Base-by-base conservation (phyloP, 192 early-diverging fungal genomes). In the Backusella liffmaniae region DNA sequence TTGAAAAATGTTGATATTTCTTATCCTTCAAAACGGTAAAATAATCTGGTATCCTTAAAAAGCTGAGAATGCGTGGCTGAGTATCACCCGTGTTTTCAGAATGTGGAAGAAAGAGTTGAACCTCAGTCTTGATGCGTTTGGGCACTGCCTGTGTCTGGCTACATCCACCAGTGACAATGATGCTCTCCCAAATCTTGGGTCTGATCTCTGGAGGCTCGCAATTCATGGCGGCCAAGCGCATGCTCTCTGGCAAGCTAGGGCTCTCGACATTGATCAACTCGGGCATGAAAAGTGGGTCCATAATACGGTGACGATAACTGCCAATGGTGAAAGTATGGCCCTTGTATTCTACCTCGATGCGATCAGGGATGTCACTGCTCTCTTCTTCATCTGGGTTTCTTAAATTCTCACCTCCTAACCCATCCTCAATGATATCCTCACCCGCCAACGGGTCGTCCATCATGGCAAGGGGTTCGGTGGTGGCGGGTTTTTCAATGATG, bases 81-180 rank as follows among this genome's bases (percentile, higher is more conserved):
- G 90, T 91, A 72, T 96, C 94, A 67, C 93, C 92, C 65, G 91
- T 87, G 32, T 94, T 95, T 39, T 97, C 97, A 39, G 94, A 95
- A 2, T 90, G 82, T 2, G 94, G 82, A 62, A 97, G 84, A 4
- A 89, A 88, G 1, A 82, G 75, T 29, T 74, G 80, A 37, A 94
- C 66, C 71, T 90, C 92, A 1, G 75, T 78, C 75, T 97, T 92
- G 35, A 97, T 84, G 41, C 93, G 88, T 18, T 86, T 77, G 74
- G 91, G 89, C 7, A 98, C 73, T 6, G 93, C 92, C 75, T 76
- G n/a, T 35, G 69, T 36, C 35, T 65, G 70, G 32, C 77, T 62
- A 30, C 81, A 88, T 2, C 98, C 98, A 42, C 98, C 98, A 0
- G 94, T 94, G 2, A 99, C 39, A 12, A 95, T 84, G 39, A 98